Percentiles rank a stretch among this genome's conserved stretches.
Conservation (phyloP, 1,284 basidiomycete genomes). For the Takashimella koratensis region DNA sequence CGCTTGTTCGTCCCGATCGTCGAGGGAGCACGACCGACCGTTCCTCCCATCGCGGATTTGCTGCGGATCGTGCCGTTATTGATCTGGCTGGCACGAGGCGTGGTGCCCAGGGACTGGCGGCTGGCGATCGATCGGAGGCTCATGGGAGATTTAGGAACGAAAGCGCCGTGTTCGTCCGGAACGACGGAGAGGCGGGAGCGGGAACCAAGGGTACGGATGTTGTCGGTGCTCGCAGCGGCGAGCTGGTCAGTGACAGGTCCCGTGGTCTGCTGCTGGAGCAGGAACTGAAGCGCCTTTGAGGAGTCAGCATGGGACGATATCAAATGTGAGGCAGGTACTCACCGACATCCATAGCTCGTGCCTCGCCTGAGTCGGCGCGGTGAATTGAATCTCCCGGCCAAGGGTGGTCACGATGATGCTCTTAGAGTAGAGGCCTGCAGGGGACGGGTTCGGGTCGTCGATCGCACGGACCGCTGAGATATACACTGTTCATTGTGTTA, state of each 20-base stretch:
- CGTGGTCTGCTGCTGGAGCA: constrained; percentile 39
- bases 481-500: too few relatives aligned
- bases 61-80: not conserved
- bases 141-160: constrained; percentile 29
- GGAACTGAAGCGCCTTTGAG: constrained; percentile 44
- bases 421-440: constrained; percentile 86
- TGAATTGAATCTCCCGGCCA: constrained; percentile 95
- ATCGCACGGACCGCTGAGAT: constrained; percentile 88
- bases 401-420: constrained; percentile 90
- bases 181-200: constrained; percentile 26
- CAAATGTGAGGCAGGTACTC: constrained; percentile 5
- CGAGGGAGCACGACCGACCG: constrained; percentile 55
- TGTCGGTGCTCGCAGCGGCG: constrained; percentile 7
- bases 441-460: constrained; percentile 87
- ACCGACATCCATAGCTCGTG: constrained; percentile 96
- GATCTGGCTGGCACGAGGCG: constrained; percentile 31
- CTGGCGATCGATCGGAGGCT: constrained; percentile 37
- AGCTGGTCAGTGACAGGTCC: constrained; percentile 18
- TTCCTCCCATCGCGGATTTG: constrained; percentile 64
- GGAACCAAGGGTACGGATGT: constrained; percentile 10
- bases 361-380: constrained; percentile 85
- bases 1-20: constrained; percentile 62
- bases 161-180: constrained; percentile 38
- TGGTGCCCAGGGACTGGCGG: constrained; percentile 26
- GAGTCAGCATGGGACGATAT: too few relatives aligned